These are phyloP conservation scores for Chondrostereum purpureum DNA, from an alignment of 1,284 basidiomycete genomes.

Conservation along the genomic window DNA sequence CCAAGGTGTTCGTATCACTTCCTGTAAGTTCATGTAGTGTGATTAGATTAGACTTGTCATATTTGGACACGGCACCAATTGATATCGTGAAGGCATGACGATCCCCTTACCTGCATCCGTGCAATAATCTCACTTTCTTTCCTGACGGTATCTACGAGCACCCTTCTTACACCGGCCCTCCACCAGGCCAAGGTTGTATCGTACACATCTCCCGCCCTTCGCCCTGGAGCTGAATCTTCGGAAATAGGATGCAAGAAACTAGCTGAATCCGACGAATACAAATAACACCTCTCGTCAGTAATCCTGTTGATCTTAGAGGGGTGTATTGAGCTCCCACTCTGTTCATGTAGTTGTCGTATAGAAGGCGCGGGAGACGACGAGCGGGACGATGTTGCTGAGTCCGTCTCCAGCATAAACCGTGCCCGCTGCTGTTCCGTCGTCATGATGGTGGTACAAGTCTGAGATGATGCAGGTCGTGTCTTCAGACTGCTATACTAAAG, in stretches of 20 bases:
- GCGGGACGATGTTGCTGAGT: neutral
- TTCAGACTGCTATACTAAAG: too few relatives aligned
- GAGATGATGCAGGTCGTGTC: too few relatives aligned
- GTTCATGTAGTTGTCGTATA: neutral
- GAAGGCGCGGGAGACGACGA: conserved; percentile 5
- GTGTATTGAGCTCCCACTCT: neutral
- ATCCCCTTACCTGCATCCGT: conserved; percentile 74
- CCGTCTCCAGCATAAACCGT: neutral
- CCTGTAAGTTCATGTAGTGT: conserved; percentile 28
- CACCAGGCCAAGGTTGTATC: conserved; percentile 57
- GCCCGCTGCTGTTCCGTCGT: neutral
- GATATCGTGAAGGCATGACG: too few relatives aligned
- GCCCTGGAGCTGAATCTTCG: conserved; percentile 14
- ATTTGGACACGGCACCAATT: neutral
- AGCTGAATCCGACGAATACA: neutral
- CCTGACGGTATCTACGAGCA: conserved; percentile 53
- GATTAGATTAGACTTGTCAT: neutral
- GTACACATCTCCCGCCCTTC: conserved; percentile 49
- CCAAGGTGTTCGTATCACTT: conserved; percentile 56
- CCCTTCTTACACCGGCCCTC: conserved; percentile 58
- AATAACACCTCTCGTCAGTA: neutral
- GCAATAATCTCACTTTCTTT: conserved; percentile 66
- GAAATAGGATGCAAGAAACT: neutral
- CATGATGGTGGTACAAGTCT: neutral
- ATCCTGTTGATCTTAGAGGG: neutral